These are phyloP conservation scores for Phytophthora citricola DNA, from an alignment of 352 stramenopile genomes.

Conservation along the genomic window DNA sequence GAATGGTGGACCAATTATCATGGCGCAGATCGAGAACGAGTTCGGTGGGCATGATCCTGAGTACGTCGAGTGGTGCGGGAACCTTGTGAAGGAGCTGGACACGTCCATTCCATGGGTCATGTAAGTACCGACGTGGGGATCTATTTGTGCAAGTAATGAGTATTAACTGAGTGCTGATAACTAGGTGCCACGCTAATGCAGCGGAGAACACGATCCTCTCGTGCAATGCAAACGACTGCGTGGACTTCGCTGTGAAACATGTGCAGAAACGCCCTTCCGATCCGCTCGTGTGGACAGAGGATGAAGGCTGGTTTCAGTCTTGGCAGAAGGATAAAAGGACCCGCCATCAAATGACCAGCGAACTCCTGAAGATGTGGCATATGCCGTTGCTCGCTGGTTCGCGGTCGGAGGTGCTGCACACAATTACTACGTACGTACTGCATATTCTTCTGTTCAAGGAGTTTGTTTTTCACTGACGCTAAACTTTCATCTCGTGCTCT, in stretches of 20 bases:
- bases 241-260: conserved; percentile 61
- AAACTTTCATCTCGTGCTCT: background rate
- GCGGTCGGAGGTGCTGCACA: conserved; percentile 64
- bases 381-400: conserved; percentile 73
- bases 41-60: conserved; percentile 55
- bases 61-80: conserved; percentile 65
- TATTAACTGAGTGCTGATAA: background rate
- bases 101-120: conserved; percentile 80
- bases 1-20: conserved; percentile 73
- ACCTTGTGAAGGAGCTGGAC: conserved; percentile 56
- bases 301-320: conserved; percentile 78
- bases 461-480: conserved; percentile 8
- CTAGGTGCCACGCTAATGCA: conserved; percentile 68
- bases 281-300: conserved; percentile 79
- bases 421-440: conserved; percentile 72
- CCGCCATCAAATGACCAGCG: conserved; percentile 53
- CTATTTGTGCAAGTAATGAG: background rate
- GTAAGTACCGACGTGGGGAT: conserved; percentile 34
- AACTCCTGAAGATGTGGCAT: conserved; percentile 58
- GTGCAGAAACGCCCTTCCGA: conserved; percentile 46
- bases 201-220: conserved; percentile 71
- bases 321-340: conserved; percentile 52
- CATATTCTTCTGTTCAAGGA: background rate
- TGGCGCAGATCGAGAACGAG: conserved; percentile 80
- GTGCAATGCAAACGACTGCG: conserved; percentile 74